Evolutionary conservation across 2,329 filamentous ascomycete genomes (phyloP).

Genomic region (Colletotrichum eremochloae): DNA sequence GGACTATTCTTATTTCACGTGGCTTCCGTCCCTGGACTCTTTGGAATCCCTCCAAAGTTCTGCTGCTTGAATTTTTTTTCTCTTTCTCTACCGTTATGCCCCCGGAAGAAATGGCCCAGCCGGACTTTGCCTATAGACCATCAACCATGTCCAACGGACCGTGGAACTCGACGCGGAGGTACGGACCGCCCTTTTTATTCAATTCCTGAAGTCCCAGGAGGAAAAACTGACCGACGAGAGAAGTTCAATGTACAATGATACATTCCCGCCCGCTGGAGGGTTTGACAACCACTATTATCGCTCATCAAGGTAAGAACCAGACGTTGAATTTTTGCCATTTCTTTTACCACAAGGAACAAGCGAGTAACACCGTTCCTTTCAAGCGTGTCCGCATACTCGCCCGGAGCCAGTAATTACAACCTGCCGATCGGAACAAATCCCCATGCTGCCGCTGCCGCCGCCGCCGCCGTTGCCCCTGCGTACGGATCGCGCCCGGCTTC

Average conservation of each 20-base stretch:
- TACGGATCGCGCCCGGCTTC: constrained; percentile 60
- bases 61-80: constrained; percentile 38
- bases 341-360: constrained; percentile 31
- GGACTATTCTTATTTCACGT: constrained; percentile 44
- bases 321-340: constrained; percentile 26
- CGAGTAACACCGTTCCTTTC: constrained; percentile 52
- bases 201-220: constrained; percentile 24
- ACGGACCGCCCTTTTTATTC: constrained; percentile 51
- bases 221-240: constrained; percentile 41
- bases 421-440: constrained; percentile 51
- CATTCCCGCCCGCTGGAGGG: constrained; percentile 49
- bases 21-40: constrained; percentile 37
- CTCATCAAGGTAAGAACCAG: constrained; percentile 54
- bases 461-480: constrained; percentile 52
- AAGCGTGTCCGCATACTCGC: constrained; percentile 60
- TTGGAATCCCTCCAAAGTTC: constrained; percentile 25
- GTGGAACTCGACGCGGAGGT: constrained; percentile 68
- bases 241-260: constrained; percentile 53
- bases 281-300: constrained; percentile 55
- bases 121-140: constrained; percentile 62
- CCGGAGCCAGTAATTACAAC: constrained; percentile 49
- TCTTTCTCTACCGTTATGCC: constrained; percentile 49
- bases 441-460: constrained; percentile 54
- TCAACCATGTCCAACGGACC: constrained; percentile 61
- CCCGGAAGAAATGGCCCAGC: constrained; percentile 60